Base-by-base conservation (phyloP, 2,329 filamentous ascomycete species). In the Monilinia fructicola region DNA sequence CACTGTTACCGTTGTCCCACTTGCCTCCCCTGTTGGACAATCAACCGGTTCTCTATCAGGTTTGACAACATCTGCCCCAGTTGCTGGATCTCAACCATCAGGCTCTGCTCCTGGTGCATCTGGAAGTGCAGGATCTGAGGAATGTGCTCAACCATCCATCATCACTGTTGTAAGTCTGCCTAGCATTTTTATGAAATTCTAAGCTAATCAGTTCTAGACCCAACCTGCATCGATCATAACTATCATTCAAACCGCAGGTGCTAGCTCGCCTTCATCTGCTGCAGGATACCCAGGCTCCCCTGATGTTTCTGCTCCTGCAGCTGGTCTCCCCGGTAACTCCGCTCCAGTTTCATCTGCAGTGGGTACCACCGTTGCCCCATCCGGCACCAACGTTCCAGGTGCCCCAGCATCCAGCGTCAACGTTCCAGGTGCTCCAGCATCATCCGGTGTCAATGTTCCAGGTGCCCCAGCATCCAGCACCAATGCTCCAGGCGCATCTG, bases 161-260 rank as follows among this genome's bases (percentile, higher is more conserved):
- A 35, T 64, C 35, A 56, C 61, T 42, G 53, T 64, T 56, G 61
- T 64, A 64, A 40, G 61, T 64, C 46, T 64, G 14, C 18, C 26
- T 16, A 12, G 0, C 35, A 26, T 26, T 1, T 12, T 18, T 48
- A 48, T 2, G 5, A 35, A 35, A 38, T 46, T 35, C 35, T 18
- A 10, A 38, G 16, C 53, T 64, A 58, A 64, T 46, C 26, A 48
- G 26, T 4, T 21, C 12, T 46, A 56, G 61, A 64, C 61, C 12
- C 52, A 64, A 56, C 16, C 61, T 42, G 38, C 52, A 56, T 64
- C 61, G 1, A 31, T 64, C 52, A 35, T 64, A 21, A 64, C 61
- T 14, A 14, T 64, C 46, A 55, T 23, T 26, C 52, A 56, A 54
- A 64, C 61, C 26, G 61, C 40, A n/a, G 14, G 50, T 64, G 38